A percentile compares a stretch with the other conserved stretches of the same genome.
Conservation (phyloP, 305 asterid genomes). For the Stenogyne calaminthoides region DNA sequence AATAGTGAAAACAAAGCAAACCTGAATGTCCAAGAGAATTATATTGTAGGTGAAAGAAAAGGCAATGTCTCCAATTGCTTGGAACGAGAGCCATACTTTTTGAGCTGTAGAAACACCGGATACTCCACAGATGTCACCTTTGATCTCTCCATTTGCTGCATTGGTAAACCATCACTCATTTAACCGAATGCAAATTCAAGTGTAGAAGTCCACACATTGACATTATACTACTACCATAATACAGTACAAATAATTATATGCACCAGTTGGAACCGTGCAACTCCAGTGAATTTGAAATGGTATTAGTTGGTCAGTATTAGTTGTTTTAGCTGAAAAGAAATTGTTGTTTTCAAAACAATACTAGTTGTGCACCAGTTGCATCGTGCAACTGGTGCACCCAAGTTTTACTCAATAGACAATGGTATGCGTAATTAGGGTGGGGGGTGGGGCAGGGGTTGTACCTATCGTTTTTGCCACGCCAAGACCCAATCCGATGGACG, state of each 20-base stretch:
- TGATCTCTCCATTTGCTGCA: constrained; percentile 50
- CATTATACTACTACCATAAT: neutral
- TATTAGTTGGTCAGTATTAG: too few species aligned
- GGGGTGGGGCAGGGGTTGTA: constrained; percentile 20
- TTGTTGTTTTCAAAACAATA: too few species aligned
- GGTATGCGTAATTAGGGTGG: neutral
- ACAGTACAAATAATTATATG: too few species aligned
- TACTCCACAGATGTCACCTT: constrained; percentile 42
- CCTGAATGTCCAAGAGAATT: constrained; percentile 55
- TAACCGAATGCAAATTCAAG: neutral
- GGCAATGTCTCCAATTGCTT: constrained; percentile 64
- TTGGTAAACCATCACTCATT: neutral
- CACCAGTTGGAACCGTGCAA: too few species aligned
- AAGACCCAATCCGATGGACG: constrained; percentile 53
- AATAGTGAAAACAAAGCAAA: constrained; percentile 7
- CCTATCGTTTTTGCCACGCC: constrained; percentile 54
- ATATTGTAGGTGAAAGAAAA: constrained; percentile 50
- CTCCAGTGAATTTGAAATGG: too few species aligned
- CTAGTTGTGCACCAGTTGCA: too few species aligned
- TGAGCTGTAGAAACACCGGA: constrained; percentile 31
- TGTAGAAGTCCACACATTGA: neutral
- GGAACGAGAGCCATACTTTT: constrained; percentile 55
- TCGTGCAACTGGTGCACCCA: too few species aligned
- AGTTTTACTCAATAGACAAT: too few species aligned
- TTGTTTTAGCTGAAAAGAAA: too few species aligned